Evolutionary conservation across 441 rosid species (phyloP).

Genomic region (Macaranga tanarius): DNA sequence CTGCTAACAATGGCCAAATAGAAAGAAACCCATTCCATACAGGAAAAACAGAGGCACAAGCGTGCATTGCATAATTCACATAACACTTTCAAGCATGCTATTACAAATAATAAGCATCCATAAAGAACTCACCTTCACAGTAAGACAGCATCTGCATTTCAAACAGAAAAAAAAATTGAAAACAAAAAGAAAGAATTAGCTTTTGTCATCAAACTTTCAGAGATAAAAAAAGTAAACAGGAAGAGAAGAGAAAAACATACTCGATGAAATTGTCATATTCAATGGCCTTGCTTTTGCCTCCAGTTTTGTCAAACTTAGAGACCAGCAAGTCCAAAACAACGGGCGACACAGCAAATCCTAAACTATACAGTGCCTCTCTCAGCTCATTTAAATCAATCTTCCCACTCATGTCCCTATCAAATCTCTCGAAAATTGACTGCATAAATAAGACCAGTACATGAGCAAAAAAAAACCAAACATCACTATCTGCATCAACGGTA

Average conservation of each 20-base stretch:
- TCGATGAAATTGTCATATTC: constrained; percentile 95
- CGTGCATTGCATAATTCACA: background rate
- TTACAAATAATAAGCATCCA: background rate
- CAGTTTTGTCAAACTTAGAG: constrained; percentile 76
- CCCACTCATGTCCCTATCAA: constrained; percentile 80
- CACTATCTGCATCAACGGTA: background rate
- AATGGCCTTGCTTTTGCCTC: constrained; percentile 65
- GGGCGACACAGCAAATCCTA: constrained; percentile 74
- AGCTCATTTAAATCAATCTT: constrained; percentile 69
- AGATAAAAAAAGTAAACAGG: background rate
- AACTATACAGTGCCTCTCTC: constrained; percentile 72
- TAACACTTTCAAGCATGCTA: too few species aligned
- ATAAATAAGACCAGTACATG: background rate
- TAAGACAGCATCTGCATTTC: constrained; percentile 83
- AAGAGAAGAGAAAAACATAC: constrained; percentile 34
- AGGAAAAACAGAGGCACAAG: too few species aligned
- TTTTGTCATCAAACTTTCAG: background rate
- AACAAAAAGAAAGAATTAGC: constrained; percentile 8
- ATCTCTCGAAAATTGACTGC: constrained; percentile 73
- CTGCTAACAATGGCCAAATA: too few species aligned
- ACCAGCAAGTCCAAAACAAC: constrained; percentile 68
- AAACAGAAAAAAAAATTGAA: background rate
- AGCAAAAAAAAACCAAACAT: background rate
- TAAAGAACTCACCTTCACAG: constrained; percentile 65
- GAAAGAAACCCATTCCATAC: too few species aligned